Evolutionary conservation across 2,329 filamentous ascomycete genomes (phyloP).

Genomic region (Pyricularia grisea): DNA sequence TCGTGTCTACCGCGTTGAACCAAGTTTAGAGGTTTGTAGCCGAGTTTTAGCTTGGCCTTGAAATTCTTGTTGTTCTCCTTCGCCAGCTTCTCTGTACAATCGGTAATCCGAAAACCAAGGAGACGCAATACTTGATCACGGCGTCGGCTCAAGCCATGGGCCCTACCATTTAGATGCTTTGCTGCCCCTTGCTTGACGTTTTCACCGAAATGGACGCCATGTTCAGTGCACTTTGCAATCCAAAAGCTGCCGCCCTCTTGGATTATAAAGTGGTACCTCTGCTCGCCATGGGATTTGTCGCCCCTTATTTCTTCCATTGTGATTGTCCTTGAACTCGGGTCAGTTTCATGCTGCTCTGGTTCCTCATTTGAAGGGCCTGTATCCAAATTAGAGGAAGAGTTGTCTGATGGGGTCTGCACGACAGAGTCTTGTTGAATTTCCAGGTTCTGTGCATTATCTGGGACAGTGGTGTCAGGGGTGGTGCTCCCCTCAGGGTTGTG

Average conservation of each 20-base stretch:
- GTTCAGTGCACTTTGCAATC: conserved; percentile 29
- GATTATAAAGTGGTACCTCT: conserved; percentile 21
- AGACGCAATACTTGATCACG: conserved; percentile 18
- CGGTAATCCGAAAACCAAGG: conserved; percentile 24
- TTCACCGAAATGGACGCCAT: conserved; percentile 24
- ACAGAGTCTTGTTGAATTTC: not conserved
- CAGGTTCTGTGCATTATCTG: not conserved
- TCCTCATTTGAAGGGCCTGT: no score
- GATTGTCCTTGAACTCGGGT: conserved; percentile 14
- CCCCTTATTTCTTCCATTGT: conserved; percentile 24
- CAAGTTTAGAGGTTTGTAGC: conserved; percentile 20
- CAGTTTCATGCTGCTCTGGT: no score
- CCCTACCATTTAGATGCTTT: conserved; percentile 23
- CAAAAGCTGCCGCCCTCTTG: conserved; percentile 24
- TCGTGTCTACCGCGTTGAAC: not conserved
- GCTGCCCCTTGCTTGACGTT: conserved; percentile 25
- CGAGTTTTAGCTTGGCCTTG: conserved; percentile 17
- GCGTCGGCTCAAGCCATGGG: conserved; percentile 20
- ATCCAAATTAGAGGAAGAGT: no score
- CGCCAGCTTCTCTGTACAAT: conserved; percentile 19
- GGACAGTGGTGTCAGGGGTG: not conserved
- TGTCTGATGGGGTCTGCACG: not conserved
- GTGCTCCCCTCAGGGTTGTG: not conserved
- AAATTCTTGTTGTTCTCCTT: conserved; percentile 23
- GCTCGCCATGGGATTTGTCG: conserved; percentile 17